These are phyloP conservation scores for Thielaviopsis cerberus DNA, from an alignment of 2,329 filamentous ascomycete species.

Conservation along the genomic window DNA sequence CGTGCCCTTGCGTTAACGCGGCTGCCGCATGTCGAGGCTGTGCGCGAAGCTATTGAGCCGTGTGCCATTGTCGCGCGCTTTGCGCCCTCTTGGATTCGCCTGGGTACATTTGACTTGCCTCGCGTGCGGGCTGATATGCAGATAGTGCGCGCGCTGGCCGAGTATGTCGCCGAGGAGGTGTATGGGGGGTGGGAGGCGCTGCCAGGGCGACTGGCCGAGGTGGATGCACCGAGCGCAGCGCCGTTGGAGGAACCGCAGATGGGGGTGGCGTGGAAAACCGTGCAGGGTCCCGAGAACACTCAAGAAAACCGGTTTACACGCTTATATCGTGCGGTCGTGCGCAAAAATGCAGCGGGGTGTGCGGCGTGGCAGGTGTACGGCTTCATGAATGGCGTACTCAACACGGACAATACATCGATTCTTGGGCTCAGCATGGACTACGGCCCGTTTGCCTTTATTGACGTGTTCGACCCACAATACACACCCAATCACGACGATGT, in stretches of 20 bases:
- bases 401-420: conserved; percentile 93
- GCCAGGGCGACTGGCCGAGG: conserved; percentile 39
- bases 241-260: conserved; percentile 24
- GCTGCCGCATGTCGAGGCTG: conserved; percentile 51
- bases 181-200: conserved; percentile 76
- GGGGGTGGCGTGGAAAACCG: conserved; percentile 34
- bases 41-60: conserved; percentile 66
- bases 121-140: conserved; percentile 62
- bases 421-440: conserved; percentile 82
- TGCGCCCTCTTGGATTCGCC: conserved; percentile 74
- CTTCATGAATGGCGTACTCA: conserved; percentile 97
- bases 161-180: conserved; percentile 74
- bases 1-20: conserved; percentile 68
- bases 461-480: conserved; percentile 85
- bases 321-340: conserved; percentile 70
- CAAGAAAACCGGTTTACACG: conserved; percentile 75
- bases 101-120: conserved; percentile 92
- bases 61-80: conserved; percentile 86
- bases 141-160: conserved; percentile 54
- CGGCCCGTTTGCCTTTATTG: conserved; percentile 92
- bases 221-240: conserved; percentile 23
- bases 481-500: conserved; percentile 95
- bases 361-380: conserved; percentile 94
- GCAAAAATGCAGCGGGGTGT: conserved; percentile 71
- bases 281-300: conserved; percentile 48